Conservation (phyloP, 2,329 filamentous ascomycete species). For the Leptographium procerum region DNA sequence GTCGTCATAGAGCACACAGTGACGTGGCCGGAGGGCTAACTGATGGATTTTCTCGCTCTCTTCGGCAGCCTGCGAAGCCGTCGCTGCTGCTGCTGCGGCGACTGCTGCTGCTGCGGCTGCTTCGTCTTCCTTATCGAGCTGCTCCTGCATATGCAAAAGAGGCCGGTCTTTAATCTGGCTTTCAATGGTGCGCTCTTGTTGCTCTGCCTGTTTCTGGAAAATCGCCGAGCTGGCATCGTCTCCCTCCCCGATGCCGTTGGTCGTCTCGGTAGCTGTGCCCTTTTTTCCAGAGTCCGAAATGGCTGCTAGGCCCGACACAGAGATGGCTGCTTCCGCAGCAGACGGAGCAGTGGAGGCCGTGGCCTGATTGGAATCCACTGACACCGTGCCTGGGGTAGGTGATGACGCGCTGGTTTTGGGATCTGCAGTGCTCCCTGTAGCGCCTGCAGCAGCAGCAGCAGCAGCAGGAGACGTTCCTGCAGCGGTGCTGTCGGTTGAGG, state of each 20-base stretch:
- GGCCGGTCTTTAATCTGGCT: conserved; percentile 84
- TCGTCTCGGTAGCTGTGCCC: neutral
- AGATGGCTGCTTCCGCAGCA: neutral
- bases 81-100: neutral
- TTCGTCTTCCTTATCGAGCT: conserved; percentile 77
- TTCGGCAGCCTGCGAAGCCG: conserved; percentile 6
- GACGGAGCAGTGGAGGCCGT: neutral
- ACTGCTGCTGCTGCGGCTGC: conserved; percentile 36
- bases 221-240: conserved; percentile 51
- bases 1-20: conserved; percentile 76
- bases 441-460: neutral
- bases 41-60: conserved; percentile 10
- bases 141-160: conserved; percentile 81
- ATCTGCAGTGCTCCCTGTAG: neutral
- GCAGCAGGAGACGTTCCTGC: neutral
- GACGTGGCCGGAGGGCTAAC: conserved; percentile 37
- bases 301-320: too few relatives aligned
- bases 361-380: neutral
- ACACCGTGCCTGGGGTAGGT: neutral
- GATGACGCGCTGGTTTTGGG: neutral
- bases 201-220: conserved; percentile 64
- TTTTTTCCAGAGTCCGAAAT: neutral
- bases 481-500: conserved; percentile 9
- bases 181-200: conserved; percentile 78
- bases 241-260: conserved; percentile 38